phyloP scores from a whole-genome alignment of 257 asterid species.

The Ballota nigra region DNA sequence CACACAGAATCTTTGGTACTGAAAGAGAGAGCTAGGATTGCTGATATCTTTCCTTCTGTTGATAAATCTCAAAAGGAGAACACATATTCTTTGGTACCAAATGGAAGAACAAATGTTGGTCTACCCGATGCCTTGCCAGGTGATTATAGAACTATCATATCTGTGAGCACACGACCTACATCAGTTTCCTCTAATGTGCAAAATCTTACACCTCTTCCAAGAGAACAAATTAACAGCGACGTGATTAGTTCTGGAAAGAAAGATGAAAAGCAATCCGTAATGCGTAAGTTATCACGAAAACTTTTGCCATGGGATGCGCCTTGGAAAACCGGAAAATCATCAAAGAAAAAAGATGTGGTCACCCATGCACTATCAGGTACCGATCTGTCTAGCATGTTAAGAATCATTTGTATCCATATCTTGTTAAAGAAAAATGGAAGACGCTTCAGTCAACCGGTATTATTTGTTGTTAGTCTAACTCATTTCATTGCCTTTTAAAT shows the following conservation, averaged over 20 bases:
- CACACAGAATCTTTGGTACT: constrained; percentile 25
- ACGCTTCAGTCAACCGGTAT: not conserved
- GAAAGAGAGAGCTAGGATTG: constrained; percentile 18
- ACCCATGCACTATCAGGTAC: constrained; percentile 32
- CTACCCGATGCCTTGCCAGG: not conserved
- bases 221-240: constrained; percentile 18
- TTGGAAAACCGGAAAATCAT: constrained; percentile 26
- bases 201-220: constrained; percentile 17
- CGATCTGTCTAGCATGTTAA: constrained; percentile 2
- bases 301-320: constrained; percentile 32
- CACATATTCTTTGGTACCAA: not conserved
- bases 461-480: constrained; percentile 1
- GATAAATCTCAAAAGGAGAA: constrained; percentile 16
- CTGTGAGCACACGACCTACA: constrained; percentile 21
- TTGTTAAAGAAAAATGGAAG: constrained; percentile 3
- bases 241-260: constrained; percentile 15
- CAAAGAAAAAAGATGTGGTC: constrained; percentile 13
- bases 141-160: constrained; percentile 13
- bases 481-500: not conserved
- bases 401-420: constrained; percentile 3
- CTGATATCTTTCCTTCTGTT: constrained; percentile 15
- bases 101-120: constrained; percentile 9
- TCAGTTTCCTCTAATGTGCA: constrained; percentile 21
- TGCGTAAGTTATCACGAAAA: constrained; percentile 31
- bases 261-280: constrained; percentile 22